phyloP scores from a whole-genome alignment of 257 asterid genomes.

The Paraleonurus japonicus region DNA sequence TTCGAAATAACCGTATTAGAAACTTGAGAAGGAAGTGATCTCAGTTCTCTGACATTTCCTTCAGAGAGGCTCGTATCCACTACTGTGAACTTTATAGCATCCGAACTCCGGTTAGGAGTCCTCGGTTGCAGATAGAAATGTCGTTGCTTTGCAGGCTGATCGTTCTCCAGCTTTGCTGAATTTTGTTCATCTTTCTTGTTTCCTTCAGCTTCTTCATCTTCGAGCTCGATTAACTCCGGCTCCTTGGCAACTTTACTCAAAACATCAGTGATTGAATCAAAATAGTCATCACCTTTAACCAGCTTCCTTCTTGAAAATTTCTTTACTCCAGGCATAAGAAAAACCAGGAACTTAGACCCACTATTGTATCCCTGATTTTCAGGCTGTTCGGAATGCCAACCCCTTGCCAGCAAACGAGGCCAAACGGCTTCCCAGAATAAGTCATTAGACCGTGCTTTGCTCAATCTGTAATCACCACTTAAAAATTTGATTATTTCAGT shows the following conservation, averaged over 20 bases:
- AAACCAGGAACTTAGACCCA: slow-evolving; percentile 52
- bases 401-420: slow-evolving; percentile 88
- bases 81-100: slow-evolving; percentile 45
- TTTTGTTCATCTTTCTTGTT: slow-evolving; percentile 23
- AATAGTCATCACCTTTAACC: slow-evolving; percentile 60
- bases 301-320: slow-evolving; percentile 61
- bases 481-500: slow-evolving; percentile 57
- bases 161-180: slow-evolving; percentile 42
- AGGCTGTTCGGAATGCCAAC: slow-evolving; percentile 83
- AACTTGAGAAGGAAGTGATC: slow-evolving; percentile 39
- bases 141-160: slow-evolving; percentile 35
- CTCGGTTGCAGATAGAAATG: slow-evolving; percentile 66
- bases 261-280: slow-evolving; percentile 70
- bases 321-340: slow-evolving; percentile 61
- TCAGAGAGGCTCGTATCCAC: slow-evolving; percentile 59
- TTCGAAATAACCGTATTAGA: slow-evolving; percentile 20
- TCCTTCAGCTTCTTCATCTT: slow-evolving; percentile 37
- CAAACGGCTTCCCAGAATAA: slow-evolving; percentile 92
- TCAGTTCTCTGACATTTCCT: slow-evolving; percentile 49
- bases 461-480: slow-evolving; percentile 71
- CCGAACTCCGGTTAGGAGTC: slow-evolving; percentile 36
- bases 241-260: slow-evolving; percentile 62
- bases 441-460: slow-evolving; percentile 77
- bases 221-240: slow-evolving; percentile 57
- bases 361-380: slow-evolving; percentile 36